phyloP scores from a whole-genome alignment of 1,284 basidiomycete genomes.

The Tylopilus sp. region DNA sequence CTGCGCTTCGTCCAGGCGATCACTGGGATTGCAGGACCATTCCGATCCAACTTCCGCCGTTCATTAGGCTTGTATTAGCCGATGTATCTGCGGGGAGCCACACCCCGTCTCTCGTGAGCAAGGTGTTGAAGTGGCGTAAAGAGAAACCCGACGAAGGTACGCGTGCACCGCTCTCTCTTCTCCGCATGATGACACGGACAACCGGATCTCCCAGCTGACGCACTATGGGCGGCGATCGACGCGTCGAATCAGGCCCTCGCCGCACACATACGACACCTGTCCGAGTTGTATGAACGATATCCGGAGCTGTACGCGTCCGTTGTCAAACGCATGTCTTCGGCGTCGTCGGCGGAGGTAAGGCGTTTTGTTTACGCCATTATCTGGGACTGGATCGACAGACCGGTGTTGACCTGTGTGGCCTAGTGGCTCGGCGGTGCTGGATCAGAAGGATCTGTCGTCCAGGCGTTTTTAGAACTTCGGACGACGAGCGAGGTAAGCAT shows the following conservation, averaged over 20 bases:
- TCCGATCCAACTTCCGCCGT: conserved; percentile 78
- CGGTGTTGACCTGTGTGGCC: background rate
- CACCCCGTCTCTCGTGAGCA: conserved; percentile 87
- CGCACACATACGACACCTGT: conserved; percentile 50
- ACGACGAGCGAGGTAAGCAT: conserved; percentile 53
- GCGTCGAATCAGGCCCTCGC: conserved; percentile 60
- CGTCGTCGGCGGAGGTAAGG: conserved; percentile 57
- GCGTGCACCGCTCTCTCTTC: background rate
- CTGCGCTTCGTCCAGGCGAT: conserved; percentile 51
- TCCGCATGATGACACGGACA: conserved; percentile 9
- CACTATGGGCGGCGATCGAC: conserved; percentile 72
- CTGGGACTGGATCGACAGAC: background rate
- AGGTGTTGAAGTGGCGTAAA: conserved; percentile 83
- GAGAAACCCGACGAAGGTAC: conserved; percentile 60
- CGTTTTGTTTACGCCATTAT: background rate
- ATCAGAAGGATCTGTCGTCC: conserved; percentile 15
- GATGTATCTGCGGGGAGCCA: conserved; percentile 94
- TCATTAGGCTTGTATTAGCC: conserved; percentile 80
- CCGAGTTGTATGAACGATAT: conserved; percentile 47
- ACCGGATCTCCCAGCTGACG: conserved; percentile 46
- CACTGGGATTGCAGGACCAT: conserved; percentile 66
- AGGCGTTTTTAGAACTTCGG: conserved; percentile 58
- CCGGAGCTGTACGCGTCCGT: conserved; percentile 50
- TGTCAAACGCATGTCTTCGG: conserved; percentile 59
- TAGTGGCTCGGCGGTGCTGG: conserved; percentile 24